Base-by-base conservation (phyloP, 169 alveolate genomes). In the Eimeria acervulina region DNA sequence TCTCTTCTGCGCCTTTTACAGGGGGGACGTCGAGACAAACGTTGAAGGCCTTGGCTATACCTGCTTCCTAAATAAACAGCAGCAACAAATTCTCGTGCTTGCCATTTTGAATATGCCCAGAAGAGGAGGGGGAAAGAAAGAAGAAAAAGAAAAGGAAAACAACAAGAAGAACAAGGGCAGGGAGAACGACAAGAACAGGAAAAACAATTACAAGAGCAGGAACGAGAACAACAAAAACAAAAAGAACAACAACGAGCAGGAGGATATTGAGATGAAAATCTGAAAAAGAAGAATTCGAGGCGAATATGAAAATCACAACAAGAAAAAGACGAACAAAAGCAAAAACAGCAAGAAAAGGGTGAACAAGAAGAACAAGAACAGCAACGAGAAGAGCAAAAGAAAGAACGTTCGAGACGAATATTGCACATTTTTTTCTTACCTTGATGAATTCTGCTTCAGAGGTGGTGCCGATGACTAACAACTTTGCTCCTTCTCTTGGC, bases 401-500 rank as follows among this genome's bases (percentile, higher is more conserved):
- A 26, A n/a, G 7, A 76, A 23, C 12, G 19, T 17, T 0, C 0
- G 13, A 0, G 13, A 31, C 8, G 85, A 31, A 81, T 38, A 52
- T 31, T 51, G 33, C 15, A 7, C 12, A 47, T 47, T 47, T 47
- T 47, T 5, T 47, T 47, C 21, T 59, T 26, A 76, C 98, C 28
- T 96, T 97, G 97, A 98, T 97, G 96, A 98, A 98, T 40, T 96
- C 98, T 42, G 97, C 97, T 81, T 98, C 99, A 0, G 99, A 98
- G 33, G 99, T 99, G 31, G 99, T 99, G 88, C 99, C 99, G 36
- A 99, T 98, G 52, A 99, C 98, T 74, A 99, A 96, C 47, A 99
- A 97, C 85, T 99, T 98, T 85, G 99, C 98, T 40, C 98, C 98
- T 66, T 98, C 98, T 95, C 99, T 99, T 63, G 99, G 99, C 23